These are phyloP conservation scores for Saprolegnia parasitica DNA, from an alignment of 352 stramenopile genomes.

Conservation along the genomic window DNA sequence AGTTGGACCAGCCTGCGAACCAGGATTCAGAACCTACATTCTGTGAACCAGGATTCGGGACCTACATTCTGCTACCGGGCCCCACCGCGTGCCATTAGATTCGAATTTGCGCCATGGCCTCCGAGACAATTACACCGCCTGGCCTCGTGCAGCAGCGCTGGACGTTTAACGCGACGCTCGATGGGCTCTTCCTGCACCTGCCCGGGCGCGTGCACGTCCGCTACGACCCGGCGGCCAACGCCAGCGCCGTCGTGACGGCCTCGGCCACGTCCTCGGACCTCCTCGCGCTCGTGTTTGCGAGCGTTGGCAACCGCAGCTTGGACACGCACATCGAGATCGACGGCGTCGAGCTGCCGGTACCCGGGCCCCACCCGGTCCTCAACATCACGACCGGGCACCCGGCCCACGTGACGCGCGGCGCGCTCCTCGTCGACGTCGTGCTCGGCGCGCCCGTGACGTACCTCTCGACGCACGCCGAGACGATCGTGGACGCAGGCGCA, in stretches of 20 bases:
- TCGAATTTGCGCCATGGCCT: too few species aligned
- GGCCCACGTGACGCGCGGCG: background rate
- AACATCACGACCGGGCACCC: background rate
- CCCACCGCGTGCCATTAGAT: too few species aligned
- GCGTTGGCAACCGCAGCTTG: background rate
- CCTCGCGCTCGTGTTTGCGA: background rate
- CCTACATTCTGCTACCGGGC: too few species aligned
- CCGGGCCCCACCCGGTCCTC: background rate
- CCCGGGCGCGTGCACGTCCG: slow-evolving; percentile 18
- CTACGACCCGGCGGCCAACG: background rate
- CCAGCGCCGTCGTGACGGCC: background rate
- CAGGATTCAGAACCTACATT: too few species aligned
- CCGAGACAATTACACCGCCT: slow-evolving; percentile 4
- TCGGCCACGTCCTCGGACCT: background rate
- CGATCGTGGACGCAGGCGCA: background rate
- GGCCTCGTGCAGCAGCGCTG: slow-evolving; percentile 6
- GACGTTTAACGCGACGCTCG: slow-evolving; percentile 16
- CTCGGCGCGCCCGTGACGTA: background rate
- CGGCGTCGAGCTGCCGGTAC: background rate
- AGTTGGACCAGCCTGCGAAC: too few species aligned
- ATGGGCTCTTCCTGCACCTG: slow-evolving; percentile 11
- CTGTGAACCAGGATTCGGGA: too few species aligned
- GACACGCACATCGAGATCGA: slow-evolving; percentile 9
- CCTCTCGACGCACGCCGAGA: slow-evolving; percentile 3
- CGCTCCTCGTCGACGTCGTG: slow-evolving; percentile 12